phyloP scores from a whole-genome alignment of 805 yeast species.

The Zygosaccharomyces kombuchaensis region DNA sequence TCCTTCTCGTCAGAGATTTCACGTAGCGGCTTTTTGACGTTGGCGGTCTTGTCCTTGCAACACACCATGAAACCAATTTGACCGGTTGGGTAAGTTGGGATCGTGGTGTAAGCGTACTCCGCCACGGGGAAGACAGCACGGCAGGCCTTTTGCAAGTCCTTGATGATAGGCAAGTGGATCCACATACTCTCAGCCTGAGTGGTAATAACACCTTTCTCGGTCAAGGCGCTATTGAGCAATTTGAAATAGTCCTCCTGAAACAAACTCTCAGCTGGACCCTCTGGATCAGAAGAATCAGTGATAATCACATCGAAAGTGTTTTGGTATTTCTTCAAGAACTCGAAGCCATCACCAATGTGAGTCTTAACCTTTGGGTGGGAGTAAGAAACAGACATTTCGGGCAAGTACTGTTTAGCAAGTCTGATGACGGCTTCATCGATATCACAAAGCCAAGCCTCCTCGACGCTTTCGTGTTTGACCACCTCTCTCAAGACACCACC shows the following conservation, averaged over 20 bases:
- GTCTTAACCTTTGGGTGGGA: slow-evolving; percentile 85
- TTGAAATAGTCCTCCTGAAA: slow-evolving; percentile 91
- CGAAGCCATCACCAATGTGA: slow-evolving; percentile 96
- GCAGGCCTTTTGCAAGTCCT: slow-evolving; percentile 78
- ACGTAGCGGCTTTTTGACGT: slow-evolving; percentile 68
- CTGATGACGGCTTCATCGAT: slow-evolving; percentile 91
- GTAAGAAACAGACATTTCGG: slow-evolving; percentile 81
- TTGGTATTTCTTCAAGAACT: slow-evolving; percentile 78
- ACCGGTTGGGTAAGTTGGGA: slow-evolving; percentile 97
- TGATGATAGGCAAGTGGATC: slow-evolving; percentile 82
- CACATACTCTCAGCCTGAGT: slow-evolving; percentile 96
- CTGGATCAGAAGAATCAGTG: slow-evolving; percentile 97
- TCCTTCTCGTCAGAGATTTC: slow-evolving; percentile 59
- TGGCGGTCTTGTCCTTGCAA: slow-evolving; percentile 62
- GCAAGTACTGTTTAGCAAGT: slow-evolving; percentile 81
- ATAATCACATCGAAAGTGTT: slow-evolving; percentile 91
- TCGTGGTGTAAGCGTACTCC: slow-evolving; percentile 85
- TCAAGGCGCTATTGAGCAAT: slow-evolving; percentile 79
- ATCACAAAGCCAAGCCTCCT: slow-evolving; percentile 88
- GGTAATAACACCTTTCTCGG: slow-evolving; percentile 84
- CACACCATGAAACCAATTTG: slow-evolving; percentile 98
- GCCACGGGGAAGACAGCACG: slow-evolving; percentile 83
- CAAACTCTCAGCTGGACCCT: slow-evolving; percentile 93
- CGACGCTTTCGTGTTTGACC: slow-evolving; percentile 81
- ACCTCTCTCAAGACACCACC: slow-evolving; percentile 97